A percentile compares a stretch with the other conserved stretches of the same genome.
Evolutionary conservation across 805 yeast genomes (phyloP).

Genomic region (Kodamaea lidongshanica): DNA sequence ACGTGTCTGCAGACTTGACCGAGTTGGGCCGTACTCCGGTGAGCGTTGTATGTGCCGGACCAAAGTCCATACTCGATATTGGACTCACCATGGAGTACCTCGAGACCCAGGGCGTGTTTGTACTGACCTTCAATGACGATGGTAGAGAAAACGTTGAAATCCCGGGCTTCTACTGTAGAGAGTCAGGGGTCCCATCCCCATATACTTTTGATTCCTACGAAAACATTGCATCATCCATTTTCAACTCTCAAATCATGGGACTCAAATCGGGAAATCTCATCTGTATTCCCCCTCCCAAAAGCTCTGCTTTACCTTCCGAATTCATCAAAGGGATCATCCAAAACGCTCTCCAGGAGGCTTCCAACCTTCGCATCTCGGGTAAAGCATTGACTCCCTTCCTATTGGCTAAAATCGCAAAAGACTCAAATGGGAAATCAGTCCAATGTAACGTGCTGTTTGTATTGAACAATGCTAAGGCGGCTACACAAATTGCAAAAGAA

Average conservation of each 20-base stretch:
- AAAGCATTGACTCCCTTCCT: slow-evolving; percentile 77
- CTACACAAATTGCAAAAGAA: slow-evolving; percentile 58
- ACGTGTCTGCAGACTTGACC: slow-evolving; percentile 80
- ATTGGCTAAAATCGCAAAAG: slow-evolving; percentile 54
- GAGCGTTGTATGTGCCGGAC: slow-evolving; percentile 89
- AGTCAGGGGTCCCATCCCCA: slow-evolving; percentile 70
- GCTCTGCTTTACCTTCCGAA: slow-evolving; percentile 49
- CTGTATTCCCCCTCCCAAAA: slow-evolving; percentile 76
- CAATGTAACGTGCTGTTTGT: slow-evolving; percentile 70
- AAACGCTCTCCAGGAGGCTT: slow-evolving; percentile 54
- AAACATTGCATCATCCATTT: slow-evolving; percentile 60
- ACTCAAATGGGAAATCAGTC: slow-evolving; percentile 67
- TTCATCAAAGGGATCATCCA: slow-evolving; percentile 53
- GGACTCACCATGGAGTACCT: slow-evolving; percentile 75
- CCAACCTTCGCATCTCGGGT: slow-evolving; percentile 48
- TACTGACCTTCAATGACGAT: slow-evolving; percentile 54
- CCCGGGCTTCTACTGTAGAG: slow-evolving; percentile 80
- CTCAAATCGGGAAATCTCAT: slow-evolving; percentile 66
- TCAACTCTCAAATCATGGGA: slow-evolving; percentile 40
- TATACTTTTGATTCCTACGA: slow-evolving; percentile 47
- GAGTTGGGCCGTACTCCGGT: slow-evolving; percentile 80
- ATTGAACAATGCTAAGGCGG: slow-evolving; percentile 65
- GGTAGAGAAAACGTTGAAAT: slow-evolving; percentile 41
- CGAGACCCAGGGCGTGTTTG: slow-evolving; percentile 89
- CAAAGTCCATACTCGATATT: slow-evolving; percentile 79